Base-by-base conservation (phyloP, 108 stramenopile genomes). In the Skeletonema marinoi region DNA sequence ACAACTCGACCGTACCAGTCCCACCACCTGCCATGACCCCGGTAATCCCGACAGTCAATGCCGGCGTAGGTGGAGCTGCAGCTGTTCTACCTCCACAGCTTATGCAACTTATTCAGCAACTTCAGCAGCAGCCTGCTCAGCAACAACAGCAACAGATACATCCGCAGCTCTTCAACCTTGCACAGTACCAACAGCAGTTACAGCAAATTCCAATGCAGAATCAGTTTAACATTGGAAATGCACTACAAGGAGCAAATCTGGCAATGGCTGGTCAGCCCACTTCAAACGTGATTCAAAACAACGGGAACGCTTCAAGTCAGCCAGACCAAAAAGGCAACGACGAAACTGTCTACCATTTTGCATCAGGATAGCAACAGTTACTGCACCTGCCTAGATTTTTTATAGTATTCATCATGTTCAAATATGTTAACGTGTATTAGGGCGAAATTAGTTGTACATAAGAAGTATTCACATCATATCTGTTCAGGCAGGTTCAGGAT, bases 51-150 rank as follows among this genome's bases (percentile, higher is more conserved):
- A 46, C 54, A 39, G 19, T 56, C 65, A 66, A 66, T 66, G 54
- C 54, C 1, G 11, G 41, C 19, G 19, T 66, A 25, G 19, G 36
- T 6, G 39, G 39, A 66, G 29, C 65, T 66, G 25, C 36, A 42
- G 65, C 39, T 41, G 41, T 21, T 56, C 25, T 71, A 32, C 33
- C 75, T 46, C 75, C 66, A 17, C 75, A 76, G 14, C 31, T 76
- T 5, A 12, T 76, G 60, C 75, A 76, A 66, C 60, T 76, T 16
- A 54, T 76, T 68, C 59, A 68, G 14, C 44, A 61, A 3, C 63
- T 62, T 46, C 73, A 73, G 50, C 73, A 73, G 50, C 73, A 73
- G 33, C 54, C 54, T 29, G 54, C 54, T 9, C 73, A 65, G 31
- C 73, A 33, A 25, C 66, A 62, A 31, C 75, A 59, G n/a, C 58